Conservation (phyloP, 2,329 filamentous ascomycete genomes). For the Xylaria sp. region DNA sequence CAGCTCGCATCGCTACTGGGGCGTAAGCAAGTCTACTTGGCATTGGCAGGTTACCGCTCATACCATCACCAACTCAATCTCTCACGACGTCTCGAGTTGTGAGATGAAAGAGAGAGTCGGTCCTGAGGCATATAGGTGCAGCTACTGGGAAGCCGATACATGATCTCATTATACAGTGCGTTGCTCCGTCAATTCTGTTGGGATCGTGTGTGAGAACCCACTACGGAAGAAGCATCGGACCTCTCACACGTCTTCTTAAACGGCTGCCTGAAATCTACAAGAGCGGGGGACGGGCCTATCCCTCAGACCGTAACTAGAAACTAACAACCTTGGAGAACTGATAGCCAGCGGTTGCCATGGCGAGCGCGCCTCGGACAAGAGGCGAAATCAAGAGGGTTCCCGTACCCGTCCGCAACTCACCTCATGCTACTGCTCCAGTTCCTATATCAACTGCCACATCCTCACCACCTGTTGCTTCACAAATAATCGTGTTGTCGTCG, state of each 20-base stretch:
- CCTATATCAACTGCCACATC: slow-evolving; percentile 2
- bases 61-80: neutral
- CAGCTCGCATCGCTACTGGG: too few species aligned
- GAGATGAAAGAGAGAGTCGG: neutral
- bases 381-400: slow-evolving; percentile 17
- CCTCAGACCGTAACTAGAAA: neutral
- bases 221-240: neutral
- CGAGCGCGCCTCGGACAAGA: neutral
- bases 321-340: neutral
- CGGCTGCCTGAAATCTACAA: slow-evolving; percentile 18
- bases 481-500: neutral
- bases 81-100: neutral
- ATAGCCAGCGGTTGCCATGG: slow-evolving; percentile 12
- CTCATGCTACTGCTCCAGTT: neutral
- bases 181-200: neutral
- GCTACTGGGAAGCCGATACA: neutral
- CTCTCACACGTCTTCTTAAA: slow-evolving; percentile 11
- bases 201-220: neutral
- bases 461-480: neutral
- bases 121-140: neutral
- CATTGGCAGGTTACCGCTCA: neutral
- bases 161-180: neutral
- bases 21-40: too few species aligned
- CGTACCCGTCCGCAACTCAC: slow-evolving; percentile 8
- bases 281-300: neutral